Percentiles rank a stretch among this genome's conserved stretches.
Conservation (phyloP, 345 rosid species). For the Camelina sativa region DNA sequence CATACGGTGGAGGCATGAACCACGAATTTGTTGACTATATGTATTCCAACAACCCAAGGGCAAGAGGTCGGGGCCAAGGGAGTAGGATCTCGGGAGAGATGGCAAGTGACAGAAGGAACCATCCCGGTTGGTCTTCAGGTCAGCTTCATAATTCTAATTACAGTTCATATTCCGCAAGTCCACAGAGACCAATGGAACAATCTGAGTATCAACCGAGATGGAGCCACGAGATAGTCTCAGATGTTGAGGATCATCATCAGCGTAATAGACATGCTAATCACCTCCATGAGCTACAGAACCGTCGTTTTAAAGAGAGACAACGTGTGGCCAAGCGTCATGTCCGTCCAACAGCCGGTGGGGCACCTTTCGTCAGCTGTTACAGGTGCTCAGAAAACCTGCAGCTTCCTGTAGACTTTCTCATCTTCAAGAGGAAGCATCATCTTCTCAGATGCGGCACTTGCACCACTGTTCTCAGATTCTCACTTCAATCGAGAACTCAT, state of each 20-base stretch:
- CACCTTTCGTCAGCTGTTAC: slow-evolving; percentile 73
- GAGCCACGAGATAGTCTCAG: slow-evolving; percentile 52
- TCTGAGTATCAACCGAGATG: slow-evolving; percentile 46
- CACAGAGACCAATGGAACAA: slow-evolving; percentile 59
- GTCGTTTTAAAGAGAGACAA: slow-evolving; percentile 51
- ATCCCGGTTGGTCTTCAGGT: slow-evolving; percentile 47
- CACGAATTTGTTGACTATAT: slow-evolving; percentile 35
- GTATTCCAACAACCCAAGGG: slow-evolving; percentile 37
- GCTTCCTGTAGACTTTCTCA: slow-evolving; percentile 84
- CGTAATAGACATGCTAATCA: slow-evolving; percentile 44
- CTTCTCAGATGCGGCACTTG: slow-evolving; percentile 80
- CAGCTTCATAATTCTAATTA: slow-evolving; percentile 41
- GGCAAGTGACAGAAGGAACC: slow-evolving; percentile 45
- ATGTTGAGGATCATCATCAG: slow-evolving; percentile 49
- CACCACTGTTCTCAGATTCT: slow-evolving; percentile 62
- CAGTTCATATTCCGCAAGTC: slow-evolving; percentile 63
- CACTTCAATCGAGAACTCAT: slow-evolving; percentile 61
- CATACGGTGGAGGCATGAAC: slow-evolving; percentile 43
- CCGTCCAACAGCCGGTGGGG: slow-evolving; percentile 83
- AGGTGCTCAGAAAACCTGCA: slow-evolving; percentile 59
- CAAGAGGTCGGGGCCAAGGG: slow-evolving; percentile 46
- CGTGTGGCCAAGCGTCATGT: slow-evolving; percentile 61
- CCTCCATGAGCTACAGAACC: slow-evolving; percentile 45
- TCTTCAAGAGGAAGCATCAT: slow-evolving; percentile 64
- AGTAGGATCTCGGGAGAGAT: slow-evolving; percentile 56